Percentiles rank a stretch among this genome's conserved stretches.
Evolutionary conservation across 176 grass and related monocot genomes (phyloP).

Genomic region (Aegilops speltoides): DNA sequence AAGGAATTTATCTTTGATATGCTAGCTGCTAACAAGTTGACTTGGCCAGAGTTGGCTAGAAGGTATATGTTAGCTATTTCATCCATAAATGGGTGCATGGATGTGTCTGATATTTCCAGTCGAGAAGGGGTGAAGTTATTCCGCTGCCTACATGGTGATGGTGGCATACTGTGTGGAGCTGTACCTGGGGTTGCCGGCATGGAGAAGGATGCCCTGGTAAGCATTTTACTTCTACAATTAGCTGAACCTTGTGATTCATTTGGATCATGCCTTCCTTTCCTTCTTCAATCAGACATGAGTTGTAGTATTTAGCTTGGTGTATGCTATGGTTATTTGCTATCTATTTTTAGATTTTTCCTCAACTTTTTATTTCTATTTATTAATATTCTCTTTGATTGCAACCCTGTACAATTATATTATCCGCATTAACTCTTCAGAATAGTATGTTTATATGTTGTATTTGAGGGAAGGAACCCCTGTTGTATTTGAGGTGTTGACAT

Average conservation of each 20-base stretch:
- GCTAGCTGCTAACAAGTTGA: slow-evolving; percentile 81
- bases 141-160: slow-evolving; percentile 91
- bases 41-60: slow-evolving; percentile 93
- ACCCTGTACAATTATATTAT: background rate
- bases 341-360: slow-evolving; percentile 2
- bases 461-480: too few relatives aligned
- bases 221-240: slow-evolving; percentile 27
- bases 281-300: slow-evolving; percentile 7
- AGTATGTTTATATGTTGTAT: background rate
- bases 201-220: slow-evolving; percentile 96
- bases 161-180: slow-evolving; percentile 85
- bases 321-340: slow-evolving; percentile 16
- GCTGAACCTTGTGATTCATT: slow-evolving; percentile 14
- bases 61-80: slow-evolving; percentile 87
- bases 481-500: too few relatives aligned
- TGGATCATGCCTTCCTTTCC: background rate
- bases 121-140: slow-evolving; percentile 92
- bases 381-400: background rate
- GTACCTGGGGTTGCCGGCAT: slow-evolving; percentile 85
- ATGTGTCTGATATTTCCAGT: slow-evolving; percentile 81
- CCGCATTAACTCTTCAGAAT: background rate
- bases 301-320: slow-evolving; percentile 15
- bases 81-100: slow-evolving; percentile 66
- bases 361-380: background rate
- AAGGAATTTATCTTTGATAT: slow-evolving; percentile 81